Conservation (phyloP, 352 stramenopile genomes). For the Pythium rhizo-oryzae region DNA sequence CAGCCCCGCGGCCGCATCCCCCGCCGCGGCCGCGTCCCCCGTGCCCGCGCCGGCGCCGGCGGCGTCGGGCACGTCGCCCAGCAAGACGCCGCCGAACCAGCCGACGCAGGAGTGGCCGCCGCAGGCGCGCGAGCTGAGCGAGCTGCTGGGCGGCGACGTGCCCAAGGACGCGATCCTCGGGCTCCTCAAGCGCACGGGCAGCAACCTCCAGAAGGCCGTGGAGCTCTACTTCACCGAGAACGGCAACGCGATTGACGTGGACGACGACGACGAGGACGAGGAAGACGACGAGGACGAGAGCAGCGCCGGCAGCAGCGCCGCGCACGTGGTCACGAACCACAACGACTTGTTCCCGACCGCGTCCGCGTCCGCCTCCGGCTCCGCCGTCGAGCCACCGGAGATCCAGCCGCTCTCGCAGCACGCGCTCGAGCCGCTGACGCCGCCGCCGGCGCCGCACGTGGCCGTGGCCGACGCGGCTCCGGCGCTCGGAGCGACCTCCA, state of each 20-base stretch:
- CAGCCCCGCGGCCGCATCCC: conserved; percentile 5
- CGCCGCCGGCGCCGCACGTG: conserved; percentile 21
- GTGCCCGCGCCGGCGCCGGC: conserved; percentile 23
- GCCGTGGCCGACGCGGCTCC: conserved; percentile 7
- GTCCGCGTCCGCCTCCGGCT: too few relatives aligned
- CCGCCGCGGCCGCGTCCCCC: conserved; percentile 10
- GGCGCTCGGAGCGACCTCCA: conserved; percentile 21
- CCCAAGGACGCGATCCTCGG: conserved; percentile 51
- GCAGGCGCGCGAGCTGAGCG: conserved; percentile 58
- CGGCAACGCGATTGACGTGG: conserved; percentile 31
- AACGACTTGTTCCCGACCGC: conserved; percentile 33
- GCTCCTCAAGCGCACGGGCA: conserved; percentile 63
- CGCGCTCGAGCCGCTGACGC: conserved; percentile 54
- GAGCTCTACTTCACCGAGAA: conserved; percentile 83
- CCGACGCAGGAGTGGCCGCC: conserved; percentile 35
- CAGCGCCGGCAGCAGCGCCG: conserved; percentile 14
- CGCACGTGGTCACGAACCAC: conserved; percentile 7
- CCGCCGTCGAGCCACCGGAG: conserved; percentile 32
- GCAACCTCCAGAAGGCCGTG: conserved; percentile 77
- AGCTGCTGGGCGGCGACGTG: conserved; percentile 76
- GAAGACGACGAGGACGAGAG: conserved; percentile 32
- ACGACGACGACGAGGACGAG: conserved; percentile 45
- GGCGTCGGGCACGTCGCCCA: not conserved
- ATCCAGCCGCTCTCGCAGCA: conserved; percentile 58
- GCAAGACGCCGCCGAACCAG: conserved; percentile 19